These are phyloP conservation scores for Batrachochytrium dendrobatidis DNA, from an alignment of 371 early-diverging fungal species.

Conservation along the genomic window DNA sequence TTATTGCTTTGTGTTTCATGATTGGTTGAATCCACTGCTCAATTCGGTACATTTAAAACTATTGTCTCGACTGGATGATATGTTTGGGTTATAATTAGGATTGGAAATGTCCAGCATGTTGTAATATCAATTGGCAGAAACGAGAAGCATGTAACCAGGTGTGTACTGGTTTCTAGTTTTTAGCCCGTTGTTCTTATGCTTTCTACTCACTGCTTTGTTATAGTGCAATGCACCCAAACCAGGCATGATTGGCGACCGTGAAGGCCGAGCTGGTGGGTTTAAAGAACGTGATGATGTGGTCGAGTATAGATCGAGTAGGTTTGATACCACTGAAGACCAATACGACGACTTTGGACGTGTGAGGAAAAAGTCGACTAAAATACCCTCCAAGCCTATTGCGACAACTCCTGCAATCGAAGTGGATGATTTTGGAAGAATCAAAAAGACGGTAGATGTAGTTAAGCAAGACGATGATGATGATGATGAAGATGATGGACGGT, in stretches of 20 bases:
- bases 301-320: conserved; percentile 31
- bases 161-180: not conserved
- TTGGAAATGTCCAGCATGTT: conserved; percentile 20
- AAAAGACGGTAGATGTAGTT: not conserved
- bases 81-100: conserved; percentile 19
- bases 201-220: not conserved
- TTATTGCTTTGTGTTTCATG: too few species aligned
- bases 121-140: conserved; percentile 31
- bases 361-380: conserved; percentile 21
- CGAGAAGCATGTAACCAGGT: conserved; percentile 27
- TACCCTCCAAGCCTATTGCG: not conserved
- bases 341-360: conserved; percentile 37
- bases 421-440: not conserved
- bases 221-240: conserved; percentile 31
- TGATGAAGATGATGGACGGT: conserved; percentile 27
- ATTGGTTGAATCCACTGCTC: too few species aligned
- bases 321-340: conserved; percentile 23
- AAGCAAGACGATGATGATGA: conserved; percentile 22
- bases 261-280: conserved; percentile 34
- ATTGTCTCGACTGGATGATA: too few species aligned
- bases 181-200: not conserved
- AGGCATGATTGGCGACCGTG: conserved; percentile 18
- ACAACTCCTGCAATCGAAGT: not conserved
- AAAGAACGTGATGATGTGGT: conserved; percentile 28
- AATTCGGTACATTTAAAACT: too few species aligned